These are phyloP conservation scores for Labyrinthula sp. DNA, from an alignment of 352 stramenopile genomes.

Conservation along the genomic window DNA sequence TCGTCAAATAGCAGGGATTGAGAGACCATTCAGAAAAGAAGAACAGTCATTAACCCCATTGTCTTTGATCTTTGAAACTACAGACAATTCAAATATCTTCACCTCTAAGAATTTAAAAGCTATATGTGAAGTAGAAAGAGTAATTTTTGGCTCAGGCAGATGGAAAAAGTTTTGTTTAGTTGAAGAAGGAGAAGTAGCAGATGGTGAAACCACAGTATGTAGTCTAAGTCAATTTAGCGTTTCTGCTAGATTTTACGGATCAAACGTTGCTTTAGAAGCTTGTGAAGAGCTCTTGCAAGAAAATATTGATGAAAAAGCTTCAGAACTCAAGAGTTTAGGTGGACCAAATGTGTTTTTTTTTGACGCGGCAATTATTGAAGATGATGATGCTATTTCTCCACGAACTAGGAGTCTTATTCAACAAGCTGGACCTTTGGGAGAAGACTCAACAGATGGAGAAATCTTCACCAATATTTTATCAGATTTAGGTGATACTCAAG, in stretches of 20 bases:
- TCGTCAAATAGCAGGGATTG: not conserved
- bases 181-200: not conserved
- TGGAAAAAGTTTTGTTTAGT: conserved; percentile 24
- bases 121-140: conserved; percentile 14
- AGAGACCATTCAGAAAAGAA: conserved; percentile 3
- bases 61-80: conserved; percentile 18
- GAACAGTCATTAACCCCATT: not conserved
- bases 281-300: not conserved
- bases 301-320: not conserved
- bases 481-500: too few relatives aligned
- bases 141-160: conserved; percentile 5
- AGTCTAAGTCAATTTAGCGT: conserved; percentile 1
- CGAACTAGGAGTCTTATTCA: conserved; percentile 8
- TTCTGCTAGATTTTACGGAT: conserved; percentile 10
- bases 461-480: too few relatives aligned
- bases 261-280: conserved; percentile 10
- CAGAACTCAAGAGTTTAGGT: too few relatives aligned
- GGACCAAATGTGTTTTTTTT: too few relatives aligned
- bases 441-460: too few relatives aligned
- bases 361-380: too few relatives aligned
- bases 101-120: conserved; percentile 3
- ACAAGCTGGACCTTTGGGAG: conserved; percentile 8
- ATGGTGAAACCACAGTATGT: conserved; percentile 10
- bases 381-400: not conserved
- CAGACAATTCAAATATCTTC: conserved; percentile 4